Percentiles rank a stretch among this genome's conserved stretches.
Evolutionary conservation across 306 rosid genomes (phyloP).

Genomic region (Glycine latifolia): DNA sequence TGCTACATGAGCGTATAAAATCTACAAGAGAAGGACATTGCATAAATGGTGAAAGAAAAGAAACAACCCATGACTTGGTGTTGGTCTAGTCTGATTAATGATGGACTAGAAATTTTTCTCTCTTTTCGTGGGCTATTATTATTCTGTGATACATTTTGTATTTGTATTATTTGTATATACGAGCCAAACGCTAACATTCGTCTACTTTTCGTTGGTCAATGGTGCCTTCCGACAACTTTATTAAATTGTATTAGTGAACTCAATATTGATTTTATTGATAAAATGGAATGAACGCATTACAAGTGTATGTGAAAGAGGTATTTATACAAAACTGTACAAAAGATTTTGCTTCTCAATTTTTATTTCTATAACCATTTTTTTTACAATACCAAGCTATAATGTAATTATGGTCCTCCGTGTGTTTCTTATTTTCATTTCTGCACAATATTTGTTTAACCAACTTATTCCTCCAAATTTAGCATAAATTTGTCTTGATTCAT

Average conservation of each 20-base stretch:
- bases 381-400: too few relatives aligned
- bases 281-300: too few relatives aligned
- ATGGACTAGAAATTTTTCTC: background rate
- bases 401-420: too few relatives aligned
- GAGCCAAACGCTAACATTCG: conserved; percentile 5
- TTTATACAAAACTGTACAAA: too few relatives aligned
- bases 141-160: background rate
- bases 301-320: too few relatives aligned
- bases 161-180: background rate
- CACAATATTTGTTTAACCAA: too few relatives aligned
- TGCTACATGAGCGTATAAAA: conserved; percentile 17
- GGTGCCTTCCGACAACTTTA: conserved; percentile 42
- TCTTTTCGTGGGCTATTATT: background rate
- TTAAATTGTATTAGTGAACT: background rate
- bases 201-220: conserved; percentile 28
- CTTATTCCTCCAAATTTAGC: too few relatives aligned
- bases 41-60: conserved; percentile 43
- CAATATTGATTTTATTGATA: too few relatives aligned
- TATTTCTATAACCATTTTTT: too few relatives aligned
- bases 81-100: conserved; percentile 6
- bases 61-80: conserved; percentile 45
- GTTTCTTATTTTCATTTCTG: too few relatives aligned
- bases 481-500: too few relatives aligned
- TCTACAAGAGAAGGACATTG: conserved; percentile 35
- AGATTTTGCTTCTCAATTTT: too few relatives aligned